Base-by-base conservation (phyloP, 495 filamentous ascomycete genomes). In the Talaromyces ruber region DNA sequence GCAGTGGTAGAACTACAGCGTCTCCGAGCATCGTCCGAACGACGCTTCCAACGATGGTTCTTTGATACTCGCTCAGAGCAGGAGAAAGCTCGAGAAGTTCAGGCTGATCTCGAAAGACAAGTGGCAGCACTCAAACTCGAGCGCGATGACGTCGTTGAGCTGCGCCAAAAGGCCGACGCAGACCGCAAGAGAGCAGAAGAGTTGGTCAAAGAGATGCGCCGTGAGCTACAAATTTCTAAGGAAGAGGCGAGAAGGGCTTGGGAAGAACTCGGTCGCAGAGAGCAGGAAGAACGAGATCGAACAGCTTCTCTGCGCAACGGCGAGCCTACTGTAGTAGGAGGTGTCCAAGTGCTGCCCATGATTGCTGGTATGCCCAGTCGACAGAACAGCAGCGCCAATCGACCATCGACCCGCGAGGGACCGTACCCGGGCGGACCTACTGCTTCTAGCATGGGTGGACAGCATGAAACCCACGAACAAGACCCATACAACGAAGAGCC, bases 1-100 rank as follows among this genome's bases (percentile, higher is more conserved):
- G 94, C 95, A 6, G 93, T 98, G 2, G 93, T 98, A 14, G 94
- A 98, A 70, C 78, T 98, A 32, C 94, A 98, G 68, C 87, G 94
- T n/a, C 81, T 98, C 14, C 90, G 94, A 22, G 94, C 95, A 21
- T 95, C 90, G 22, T 97, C 92, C 1, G 95, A 98, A 72, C 84
- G 95, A 37, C 98, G 98, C 70, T 98, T 98, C 71, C 95, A 98
- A 72, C 86, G 95, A 45, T 98, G 94, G 94, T 97, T 97, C 74
- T 95, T 96, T 70, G 94, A 98, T 66, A 96, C 91, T 2, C 85
- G 93, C 51, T 81, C 85, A 43, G 92, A 97, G 61, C 84, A 95
- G 66, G 94, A 98, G 77, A 87, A 89, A 12, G 76, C 86, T 43
- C 86, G 90, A 63, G 94, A 97, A 70, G 79, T 89, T n/a, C 89